These are phyloP conservation scores for Ogataea ramenticola DNA, from an alignment of 805 yeast species.

Conservation along the genomic window DNA sequence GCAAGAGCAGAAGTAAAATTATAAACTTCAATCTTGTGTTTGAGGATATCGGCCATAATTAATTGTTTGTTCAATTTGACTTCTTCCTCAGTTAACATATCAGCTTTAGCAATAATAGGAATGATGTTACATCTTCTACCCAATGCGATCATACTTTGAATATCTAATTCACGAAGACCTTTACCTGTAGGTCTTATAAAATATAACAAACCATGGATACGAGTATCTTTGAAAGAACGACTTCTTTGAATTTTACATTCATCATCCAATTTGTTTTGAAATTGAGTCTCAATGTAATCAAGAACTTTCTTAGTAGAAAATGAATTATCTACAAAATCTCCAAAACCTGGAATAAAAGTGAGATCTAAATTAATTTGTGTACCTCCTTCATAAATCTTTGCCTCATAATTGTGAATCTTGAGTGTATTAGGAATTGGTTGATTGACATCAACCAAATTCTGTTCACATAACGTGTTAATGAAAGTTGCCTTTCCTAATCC, in stretches of 20 bases:
- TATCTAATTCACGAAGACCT: constrained; percentile 60
- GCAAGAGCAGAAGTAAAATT: constrained; percentile 24
- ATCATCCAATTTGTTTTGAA: constrained; percentile 62
- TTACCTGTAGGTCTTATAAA: constrained; percentile 69
- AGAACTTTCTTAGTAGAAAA: constrained; percentile 53
- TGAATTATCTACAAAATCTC: constrained; percentile 58
- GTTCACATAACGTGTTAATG: constrained; percentile 70
- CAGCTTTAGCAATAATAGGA: constrained; percentile 79
- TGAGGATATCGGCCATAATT: constrained; percentile 35
- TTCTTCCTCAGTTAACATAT: constrained; percentile 57
- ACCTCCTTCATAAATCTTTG: constrained; percentile 33
- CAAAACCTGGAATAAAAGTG: constrained; percentile 68
- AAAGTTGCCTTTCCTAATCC: constrained; percentile 80
- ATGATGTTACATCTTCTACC: constrained; percentile 68
- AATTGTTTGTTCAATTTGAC: constrained; percentile 33
- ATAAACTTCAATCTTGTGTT: constrained; percentile 17
- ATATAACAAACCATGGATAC: constrained; percentile 83
- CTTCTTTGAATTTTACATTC: constrained; percentile 53
- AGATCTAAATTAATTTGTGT: constrained; percentile 52
- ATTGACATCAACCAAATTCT: constrained; percentile 34
- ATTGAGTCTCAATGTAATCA: constrained; percentile 71
- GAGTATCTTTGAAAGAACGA: constrained; percentile 41
- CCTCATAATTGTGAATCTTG: constrained; percentile 24
- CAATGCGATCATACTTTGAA: constrained; percentile 60
- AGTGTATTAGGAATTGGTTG: constrained; percentile 27